phyloP scores from a whole-genome alignment of 495 filamentous ascomycete genomes.

The Sordaria brevicollis region DNA sequence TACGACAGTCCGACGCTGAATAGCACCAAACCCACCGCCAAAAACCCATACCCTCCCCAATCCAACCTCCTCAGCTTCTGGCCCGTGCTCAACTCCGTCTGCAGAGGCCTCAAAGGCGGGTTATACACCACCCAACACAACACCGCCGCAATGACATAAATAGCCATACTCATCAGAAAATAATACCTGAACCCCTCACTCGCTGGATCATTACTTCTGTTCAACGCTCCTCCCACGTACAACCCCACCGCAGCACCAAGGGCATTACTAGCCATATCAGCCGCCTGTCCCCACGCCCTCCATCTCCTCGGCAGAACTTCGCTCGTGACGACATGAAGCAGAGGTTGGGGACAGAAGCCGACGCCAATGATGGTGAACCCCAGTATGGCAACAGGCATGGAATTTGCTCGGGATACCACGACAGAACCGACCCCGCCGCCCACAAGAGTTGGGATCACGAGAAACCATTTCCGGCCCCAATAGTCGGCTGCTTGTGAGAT shows the following conservation, averaged over 20 bases:
- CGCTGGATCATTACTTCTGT: constrained; percentile 4
- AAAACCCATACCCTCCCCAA: constrained; percentile 24
- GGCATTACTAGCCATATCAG: constrained; percentile 11
- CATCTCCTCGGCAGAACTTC: constrained; percentile 25
- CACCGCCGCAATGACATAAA: constrained; percentile 10
- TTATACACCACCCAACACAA: constrained; percentile 17
- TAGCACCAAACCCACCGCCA: constrained; percentile 18
- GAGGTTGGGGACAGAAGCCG: constrained; percentile 22
- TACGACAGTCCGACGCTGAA: constrained; percentile 26
- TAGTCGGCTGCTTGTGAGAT: constrained; percentile 28
- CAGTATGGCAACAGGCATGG: constrained; percentile 23
- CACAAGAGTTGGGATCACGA: constrained; percentile 20
- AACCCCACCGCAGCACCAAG: constrained; percentile 9
- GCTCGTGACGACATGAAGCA: constrained; percentile 24
- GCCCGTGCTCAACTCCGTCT: constrained; percentile 5
- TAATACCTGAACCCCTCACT: constrained; percentile 21
- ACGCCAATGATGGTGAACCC: constrained; percentile 20
- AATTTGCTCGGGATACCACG: constrained; percentile 20
- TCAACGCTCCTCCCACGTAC: constrained; percentile 18
- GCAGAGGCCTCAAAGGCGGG: constrained; percentile 8
- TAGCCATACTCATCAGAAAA: constrained; percentile 18
- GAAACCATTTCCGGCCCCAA: constrained; percentile 27
- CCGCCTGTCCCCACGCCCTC: constrained; percentile 20
- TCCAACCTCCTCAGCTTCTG: constrained; percentile 23
- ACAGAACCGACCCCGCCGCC: constrained; percentile 17